Percentiles rank a stretch among this genome's conserved stretches.
Evolutionary conservation across 352 stramenopile genomes (phyloP).

Genomic region (Aphanomyces cochlioides): DNA sequence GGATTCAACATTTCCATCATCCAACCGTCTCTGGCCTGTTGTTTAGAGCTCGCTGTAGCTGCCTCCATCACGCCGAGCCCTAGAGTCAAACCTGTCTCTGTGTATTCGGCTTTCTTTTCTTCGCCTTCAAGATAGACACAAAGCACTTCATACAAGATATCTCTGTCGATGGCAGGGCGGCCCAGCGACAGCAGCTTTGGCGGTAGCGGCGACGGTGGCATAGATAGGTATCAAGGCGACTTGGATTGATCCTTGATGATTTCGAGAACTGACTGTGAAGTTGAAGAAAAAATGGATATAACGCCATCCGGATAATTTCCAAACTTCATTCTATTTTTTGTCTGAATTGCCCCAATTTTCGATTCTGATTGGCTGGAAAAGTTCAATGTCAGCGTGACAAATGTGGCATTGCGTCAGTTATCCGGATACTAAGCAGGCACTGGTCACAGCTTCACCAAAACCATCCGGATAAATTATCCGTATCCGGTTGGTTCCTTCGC

Average conservation of each 20-base stretch:
- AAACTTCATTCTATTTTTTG: slow-evolving; percentile 15
- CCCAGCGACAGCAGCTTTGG: neutral
- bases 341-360: neutral
- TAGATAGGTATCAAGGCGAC: slow-evolving; percentile 16
- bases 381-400: slow-evolving; percentile 1
- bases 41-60: neutral
- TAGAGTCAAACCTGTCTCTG: slow-evolving; percentile 11
- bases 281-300: slow-evolving; percentile 19
- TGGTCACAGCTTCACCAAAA: slow-evolving; percentile 13
- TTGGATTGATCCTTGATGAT: slow-evolving; percentile 20
- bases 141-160: slow-evolving; percentile 27
- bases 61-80: slow-evolving; percentile 22
- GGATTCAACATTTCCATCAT: slow-evolving; percentile 19
- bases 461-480: neutral
- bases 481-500: slow-evolving; percentile 1
- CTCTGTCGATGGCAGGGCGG: slow-evolving; percentile 17
- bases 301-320: slow-evolving; percentile 20
- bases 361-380: neutral
- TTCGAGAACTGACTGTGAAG: slow-evolving; percentile 25
- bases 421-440: slow-evolving; percentile 1
- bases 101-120: slow-evolving; percentile 27
- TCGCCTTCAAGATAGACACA: slow-evolving; percentile 29
- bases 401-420: neutral
- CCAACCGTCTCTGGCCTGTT: slow-evolving; percentile 16
- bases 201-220: slow-evolving; percentile 2